Evolutionary conservation across 202 grass and related monocot genomes (phyloP), one percentile per base, ranked within the genome.

Genomic region (Carex arenaria): DNA sequence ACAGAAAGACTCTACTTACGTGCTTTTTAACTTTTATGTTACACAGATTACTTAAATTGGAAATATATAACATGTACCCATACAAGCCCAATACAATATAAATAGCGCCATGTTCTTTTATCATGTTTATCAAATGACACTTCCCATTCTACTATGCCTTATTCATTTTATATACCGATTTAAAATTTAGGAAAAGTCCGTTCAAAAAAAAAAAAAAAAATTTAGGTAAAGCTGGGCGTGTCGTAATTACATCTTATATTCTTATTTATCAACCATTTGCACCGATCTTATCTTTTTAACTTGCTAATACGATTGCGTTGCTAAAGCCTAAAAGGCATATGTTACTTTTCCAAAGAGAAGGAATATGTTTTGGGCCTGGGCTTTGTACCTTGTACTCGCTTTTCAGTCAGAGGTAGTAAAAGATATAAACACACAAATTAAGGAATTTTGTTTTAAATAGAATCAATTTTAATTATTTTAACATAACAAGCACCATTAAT

Each of bases 291-390:
- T 17, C 55, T 59, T 57, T 57, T 43, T n/a, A 57, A 57, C 55
- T 57, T 15, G 55, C 55, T 59, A 59, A 19, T 68, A 68, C n/a
- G 17, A 40, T 68, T 19, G 15, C 17, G 15, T 42, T 42, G 15
- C 66, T 31, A 42, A 26, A 26, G 26, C 26, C 26, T 26, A 26
- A 42, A 68, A 68, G 7, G 66, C 66, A 42, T 69, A n/a, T 42
- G 65, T 2, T 68, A 42, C 65, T 68, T 68, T 40, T 69, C 1
- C 14, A 30, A 4, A 14, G 11, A 65, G 64, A 59, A 57, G 7
- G 56, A n/a, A 45, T 49, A 72, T 51, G 23, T 72, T 72, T 72
- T 28, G 69, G 69, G 43, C 43, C 52, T 72, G 69, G 69, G 69
- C 69, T 20, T 72, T 72, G 45, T 72, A 52, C 69, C 69, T 72